Evolutionary conservation across 164 flowering plant genomes (phyloP), one percentile per base, ranked within the genome.

Genomic region (Pachysandra terminalis): DNA sequence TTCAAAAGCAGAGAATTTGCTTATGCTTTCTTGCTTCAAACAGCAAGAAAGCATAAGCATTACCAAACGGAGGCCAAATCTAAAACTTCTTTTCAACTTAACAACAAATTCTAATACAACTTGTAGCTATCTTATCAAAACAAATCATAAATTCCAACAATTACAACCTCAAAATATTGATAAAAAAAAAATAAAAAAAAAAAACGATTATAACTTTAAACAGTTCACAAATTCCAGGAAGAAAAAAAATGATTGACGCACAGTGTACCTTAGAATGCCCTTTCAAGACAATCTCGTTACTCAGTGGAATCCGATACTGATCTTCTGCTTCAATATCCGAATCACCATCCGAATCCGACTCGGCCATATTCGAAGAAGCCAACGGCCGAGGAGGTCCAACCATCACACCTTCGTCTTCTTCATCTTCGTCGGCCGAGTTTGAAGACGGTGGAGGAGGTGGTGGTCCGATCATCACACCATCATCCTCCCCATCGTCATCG

Each of bases 261-360:
- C 14, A n/a, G 0, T 13, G 16, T 76, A 95, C 99, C 96, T 92
- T 95, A 26, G 90, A 66, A 62, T 95, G 97, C 22, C 98, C 99
- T 78, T 92, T 92, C 70, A 95, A 79, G 35, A 90, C 87, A 75
- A 95, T 92, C 78, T 93, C 97, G 70, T 95, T 95, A 61, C 95
- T 90, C 52, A 81, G 59, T 0, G 99, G 99, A 65, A 95, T 88
- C 77, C 88, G 77, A 68, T 60, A 79, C 70, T 70, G 73, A 70
- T 80, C 73, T 66, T 78, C 90, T 70, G 68, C 83, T 2, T 68
- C 83, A 19, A 49, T 78, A 23, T 73, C 79, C n/a, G 55, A 56
- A 56, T 71, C 79, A 7, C 61, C 71, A 0, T 77, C 90, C 21
- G 61, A 68, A 60, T 79, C 82, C 3, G 79, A 70, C 8, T 72